These are phyloP conservation scores for Tetragonia tetragonoides DNA, from an alignment of 148 eudicot genomes.

Conservation along the genomic window DNA sequence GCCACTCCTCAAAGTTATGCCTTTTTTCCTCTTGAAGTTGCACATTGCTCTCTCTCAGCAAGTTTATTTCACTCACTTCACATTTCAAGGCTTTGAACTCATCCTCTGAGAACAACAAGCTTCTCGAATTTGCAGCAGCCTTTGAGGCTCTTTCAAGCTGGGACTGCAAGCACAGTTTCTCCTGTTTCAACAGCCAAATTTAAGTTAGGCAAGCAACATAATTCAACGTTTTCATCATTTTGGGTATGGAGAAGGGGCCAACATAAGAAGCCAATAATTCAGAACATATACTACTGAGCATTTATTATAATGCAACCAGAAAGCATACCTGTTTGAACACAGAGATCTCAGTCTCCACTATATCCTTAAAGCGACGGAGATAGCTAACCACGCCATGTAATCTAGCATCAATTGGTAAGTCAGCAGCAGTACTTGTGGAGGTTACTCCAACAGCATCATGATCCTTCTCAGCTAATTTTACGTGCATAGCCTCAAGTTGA, in stretches of 20 bases:
- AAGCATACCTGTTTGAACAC: constrained; percentile 67
- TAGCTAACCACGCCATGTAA: constrained; percentile 78
- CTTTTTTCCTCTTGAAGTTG: constrained; percentile 94
- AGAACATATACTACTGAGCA: no score
- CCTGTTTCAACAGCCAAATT: no score
- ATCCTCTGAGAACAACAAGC: no score
- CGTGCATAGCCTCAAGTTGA: constrained; percentile 82
- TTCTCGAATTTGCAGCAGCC: no score
- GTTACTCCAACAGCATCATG: constrained; percentile 45
- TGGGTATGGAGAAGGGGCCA: no score
- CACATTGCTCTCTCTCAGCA: constrained; percentile 88
- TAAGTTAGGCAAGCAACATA: no score
- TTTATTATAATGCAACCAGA: not conserved
- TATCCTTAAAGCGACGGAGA: constrained; percentile 92
- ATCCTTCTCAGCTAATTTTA: constrained; percentile 70
- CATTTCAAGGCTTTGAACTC: constrained; percentile 67
- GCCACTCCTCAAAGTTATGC: constrained; percentile 89
- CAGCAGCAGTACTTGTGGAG: constrained; percentile 36
- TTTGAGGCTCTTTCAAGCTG: no score
- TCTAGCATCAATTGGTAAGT: constrained; percentile 52
- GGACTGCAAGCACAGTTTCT: no score
- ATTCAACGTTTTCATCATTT: no score
- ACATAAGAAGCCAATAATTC: no score
- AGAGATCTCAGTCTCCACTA: constrained; percentile 91
- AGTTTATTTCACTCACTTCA: constrained; percentile 77